A percentile compares a stretch with the other conserved stretches of the same genome.
Evolutionary conservation across 2,329 filamentous ascomycete genomes (phyloP).

Genomic region (Thelonectria blattea): DNA sequence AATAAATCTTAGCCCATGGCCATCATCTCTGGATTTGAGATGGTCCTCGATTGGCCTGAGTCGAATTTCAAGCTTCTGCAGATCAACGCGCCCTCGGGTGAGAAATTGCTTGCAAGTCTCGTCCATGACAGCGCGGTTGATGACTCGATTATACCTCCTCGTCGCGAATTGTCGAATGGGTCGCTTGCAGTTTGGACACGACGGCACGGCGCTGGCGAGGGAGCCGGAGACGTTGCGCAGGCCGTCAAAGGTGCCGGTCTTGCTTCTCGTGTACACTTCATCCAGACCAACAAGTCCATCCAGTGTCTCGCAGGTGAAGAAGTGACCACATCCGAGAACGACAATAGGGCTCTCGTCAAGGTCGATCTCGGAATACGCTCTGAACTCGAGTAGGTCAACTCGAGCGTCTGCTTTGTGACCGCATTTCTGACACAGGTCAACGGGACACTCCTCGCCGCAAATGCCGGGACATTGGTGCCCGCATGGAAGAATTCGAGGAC

Average conservation of each 20-base stretch:
- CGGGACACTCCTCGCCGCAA: too few species aligned
- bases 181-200: slow-evolving; percentile 64
- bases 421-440: slow-evolving; percentile 65
- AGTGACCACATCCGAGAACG: slow-evolving; percentile 66
- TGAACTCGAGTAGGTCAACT: slow-evolving; percentile 63
- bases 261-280: slow-evolving; percentile 52
- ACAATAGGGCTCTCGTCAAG: slow-evolving; percentile 64
- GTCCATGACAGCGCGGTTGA: slow-evolving; percentile 64
- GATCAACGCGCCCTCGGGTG: too few species aligned
- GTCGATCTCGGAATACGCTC: slow-evolving; percentile 61
- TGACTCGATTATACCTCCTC: slow-evolving; percentile 63
- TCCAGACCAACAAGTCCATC: slow-evolving; percentile 64
- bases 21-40: too few species aligned
- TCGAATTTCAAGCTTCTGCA: too few species aligned
- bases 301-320: slow-evolving; percentile 63
- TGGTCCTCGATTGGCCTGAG: too few species aligned
- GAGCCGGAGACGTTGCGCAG: slow-evolving; percentile 50
- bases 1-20: too few species aligned
- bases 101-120: too few species aligned
- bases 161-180: slow-evolving; percentile 59
- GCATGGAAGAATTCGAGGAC: slow-evolving; percentile 57
- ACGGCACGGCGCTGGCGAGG: slow-evolving; percentile 48
- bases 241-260: slow-evolving; percentile 39
- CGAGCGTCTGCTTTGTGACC: slow-evolving; percentile 44
- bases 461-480: slow-evolving; percentile 68